Conservation (phyloP, 352 stramenopile genomes). For the Pythium myriotylum region DNA sequence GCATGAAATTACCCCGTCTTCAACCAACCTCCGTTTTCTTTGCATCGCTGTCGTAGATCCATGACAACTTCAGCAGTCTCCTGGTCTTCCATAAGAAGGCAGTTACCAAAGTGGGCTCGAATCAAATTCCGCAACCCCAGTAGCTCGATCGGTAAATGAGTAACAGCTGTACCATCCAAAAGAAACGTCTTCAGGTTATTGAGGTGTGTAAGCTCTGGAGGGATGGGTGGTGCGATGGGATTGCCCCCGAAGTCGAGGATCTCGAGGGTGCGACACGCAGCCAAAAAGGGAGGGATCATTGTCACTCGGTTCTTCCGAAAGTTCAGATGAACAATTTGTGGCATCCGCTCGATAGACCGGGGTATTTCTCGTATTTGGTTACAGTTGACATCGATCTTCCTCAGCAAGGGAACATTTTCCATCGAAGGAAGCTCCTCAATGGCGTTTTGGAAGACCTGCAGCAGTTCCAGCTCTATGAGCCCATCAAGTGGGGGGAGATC, state of each 20-base stretch:
- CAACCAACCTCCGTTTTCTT: slow-evolving; percentile 62
- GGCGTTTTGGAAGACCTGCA: slow-evolving; percentile 66
- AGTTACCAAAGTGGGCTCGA: slow-evolving; percentile 60
- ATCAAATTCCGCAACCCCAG: slow-evolving; percentile 51
- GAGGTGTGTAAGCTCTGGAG: slow-evolving; percentile 45
- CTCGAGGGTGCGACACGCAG: slow-evolving; percentile 49
- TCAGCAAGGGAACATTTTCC: slow-evolving; percentile 58
- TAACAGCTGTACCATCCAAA: slow-evolving; percentile 53
- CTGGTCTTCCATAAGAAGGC: slow-evolving; percentile 60
- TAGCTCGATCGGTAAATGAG: slow-evolving; percentile 64
- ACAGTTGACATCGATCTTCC: slow-evolving; percentile 79
- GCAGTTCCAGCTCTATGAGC: slow-evolving; percentile 61
- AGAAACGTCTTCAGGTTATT: slow-evolving; percentile 67
- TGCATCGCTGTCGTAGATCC: slow-evolving; percentile 51
- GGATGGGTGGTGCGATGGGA: slow-evolving; percentile 47
- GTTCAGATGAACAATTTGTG: slow-evolving; percentile 63
- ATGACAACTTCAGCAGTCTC: slow-evolving; percentile 69
- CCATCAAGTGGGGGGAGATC: slow-evolving; percentile 45
- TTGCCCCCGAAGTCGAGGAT: slow-evolving; percentile 78
- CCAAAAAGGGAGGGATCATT: slow-evolving; percentile 49
- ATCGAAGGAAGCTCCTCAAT: slow-evolving; percentile 63
- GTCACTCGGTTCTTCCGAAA: slow-evolving; percentile 64
- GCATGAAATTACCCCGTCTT: slow-evolving; percentile 37
- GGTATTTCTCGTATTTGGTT: slow-evolving; percentile 65
- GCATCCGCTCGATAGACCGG: slow-evolving; percentile 52